Evolutionary conservation across 495 filamentous ascomycete species (phyloP).

Genomic region (Acidiella bohemica): DNA sequence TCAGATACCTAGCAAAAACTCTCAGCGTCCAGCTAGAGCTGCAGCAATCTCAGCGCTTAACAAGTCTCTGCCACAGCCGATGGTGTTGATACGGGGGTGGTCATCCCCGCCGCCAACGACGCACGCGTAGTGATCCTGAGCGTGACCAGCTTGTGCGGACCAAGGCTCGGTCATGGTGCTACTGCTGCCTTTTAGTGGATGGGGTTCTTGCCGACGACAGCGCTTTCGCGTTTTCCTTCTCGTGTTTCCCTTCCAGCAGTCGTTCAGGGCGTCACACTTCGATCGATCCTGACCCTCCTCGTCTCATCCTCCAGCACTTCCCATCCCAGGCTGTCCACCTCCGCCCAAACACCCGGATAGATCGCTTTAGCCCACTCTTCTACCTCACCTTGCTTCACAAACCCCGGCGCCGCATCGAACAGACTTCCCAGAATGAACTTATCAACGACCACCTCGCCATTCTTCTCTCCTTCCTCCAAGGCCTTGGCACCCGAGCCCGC

Average conservation of each 20-base stretch:
- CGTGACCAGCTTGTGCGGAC: no score
- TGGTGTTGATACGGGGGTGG: no score
- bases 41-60: no score
- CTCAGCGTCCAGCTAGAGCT: no score
- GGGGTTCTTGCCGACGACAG: not conserved
- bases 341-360: conserved; percentile 55
- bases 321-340: conserved; percentile 37
- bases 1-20: no score
- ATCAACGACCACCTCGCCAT: conserved; percentile 51
- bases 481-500: conserved; percentile 46
- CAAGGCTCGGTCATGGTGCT: no score
- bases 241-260: not conserved
- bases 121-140: no score
- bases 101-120: no score
- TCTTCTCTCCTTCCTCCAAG: conserved; percentile 48
- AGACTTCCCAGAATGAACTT: conserved; percentile 56
- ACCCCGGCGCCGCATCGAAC: conserved; percentile 53
- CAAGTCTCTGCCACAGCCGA: no score
- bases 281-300: conserved; percentile 22
- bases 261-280: conserved; percentile 17
- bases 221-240: not conserved
- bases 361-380: conserved; percentile 54
- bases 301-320: conserved; percentile 9
- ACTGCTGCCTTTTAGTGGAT: no score
- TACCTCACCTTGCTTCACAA: conserved; percentile 49